Evolutionary conservation across 345 rosid species (phyloP).

Genomic region (Erucastrum elatum): DNA sequence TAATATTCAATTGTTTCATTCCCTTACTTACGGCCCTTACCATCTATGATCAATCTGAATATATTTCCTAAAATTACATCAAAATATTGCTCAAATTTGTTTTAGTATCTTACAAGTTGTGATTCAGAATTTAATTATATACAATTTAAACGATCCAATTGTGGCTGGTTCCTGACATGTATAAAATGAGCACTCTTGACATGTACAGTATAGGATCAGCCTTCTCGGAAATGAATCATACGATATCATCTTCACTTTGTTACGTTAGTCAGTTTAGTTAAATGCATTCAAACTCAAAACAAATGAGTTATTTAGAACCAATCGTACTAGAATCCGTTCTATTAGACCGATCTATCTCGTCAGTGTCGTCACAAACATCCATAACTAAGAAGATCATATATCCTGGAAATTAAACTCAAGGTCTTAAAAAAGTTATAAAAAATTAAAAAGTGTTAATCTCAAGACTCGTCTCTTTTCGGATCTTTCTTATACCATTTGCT

Average conservation of each 20-base stretch:
- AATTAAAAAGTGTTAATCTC: neutral
- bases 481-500: constrained; percentile 16
- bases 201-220: neutral
- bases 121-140: neutral
- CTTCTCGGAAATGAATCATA: neutral
- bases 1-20: neutral
- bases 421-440: neutral
- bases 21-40: neutral
- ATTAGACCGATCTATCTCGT: neutral
- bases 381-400: neutral
- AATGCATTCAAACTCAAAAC: neutral
- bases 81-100: neutral
- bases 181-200: neutral
- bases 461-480: constrained; percentile 1
- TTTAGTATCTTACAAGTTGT: neutral
- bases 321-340: neutral
- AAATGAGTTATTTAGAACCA: neutral
- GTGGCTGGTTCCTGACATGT: neutral
- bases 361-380: neutral
- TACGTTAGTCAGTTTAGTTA: neutral
- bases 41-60: neutral
- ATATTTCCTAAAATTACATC: neutral
- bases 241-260: neutral
- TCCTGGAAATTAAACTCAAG: neutral
- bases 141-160: neutral